phyloP scores from a whole-genome alignment of 305 asterid species.

The Stenogyne calaminthoides region DNA sequence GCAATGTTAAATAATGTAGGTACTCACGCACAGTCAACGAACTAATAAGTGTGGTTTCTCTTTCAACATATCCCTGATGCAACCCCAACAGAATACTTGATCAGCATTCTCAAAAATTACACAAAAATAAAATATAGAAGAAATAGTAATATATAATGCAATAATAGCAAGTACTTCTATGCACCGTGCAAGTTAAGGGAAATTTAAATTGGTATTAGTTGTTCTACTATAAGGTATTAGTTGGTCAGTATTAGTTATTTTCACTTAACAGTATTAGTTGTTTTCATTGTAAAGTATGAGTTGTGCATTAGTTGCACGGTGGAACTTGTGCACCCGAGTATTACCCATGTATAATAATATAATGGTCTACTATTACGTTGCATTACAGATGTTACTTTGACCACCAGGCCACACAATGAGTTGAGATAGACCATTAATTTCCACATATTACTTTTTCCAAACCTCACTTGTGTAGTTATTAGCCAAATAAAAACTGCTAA shows the following conservation, averaged over 20 bases:
- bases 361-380: background rate
- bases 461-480: constrained; percentile 1
- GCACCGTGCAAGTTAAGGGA: no score
- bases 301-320: no score
- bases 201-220: no score
- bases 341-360: background rate
- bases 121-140: background rate
- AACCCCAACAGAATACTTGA: constrained; percentile 23
- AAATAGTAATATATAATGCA: no score
- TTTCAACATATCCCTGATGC: constrained; percentile 85
- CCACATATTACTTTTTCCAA: background rate
- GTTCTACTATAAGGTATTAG: no score
- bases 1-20: constrained; percentile 87
- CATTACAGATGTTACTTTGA: constrained; percentile 2
- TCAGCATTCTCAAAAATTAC: constrained; percentile 13
- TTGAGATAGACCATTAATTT: background rate
- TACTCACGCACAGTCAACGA: constrained; percentile 96
- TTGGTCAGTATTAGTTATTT: no score
- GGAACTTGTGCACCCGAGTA: no score
- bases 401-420: background rate
- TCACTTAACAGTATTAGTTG: no score
- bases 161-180: no score
- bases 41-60: constrained; percentile 88
- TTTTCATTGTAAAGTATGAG: no score
- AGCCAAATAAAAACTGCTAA: background rate